Evolutionary conservation across 306 rosid species (phyloP).

Genomic region (Fragaria ananassa): DNA sequence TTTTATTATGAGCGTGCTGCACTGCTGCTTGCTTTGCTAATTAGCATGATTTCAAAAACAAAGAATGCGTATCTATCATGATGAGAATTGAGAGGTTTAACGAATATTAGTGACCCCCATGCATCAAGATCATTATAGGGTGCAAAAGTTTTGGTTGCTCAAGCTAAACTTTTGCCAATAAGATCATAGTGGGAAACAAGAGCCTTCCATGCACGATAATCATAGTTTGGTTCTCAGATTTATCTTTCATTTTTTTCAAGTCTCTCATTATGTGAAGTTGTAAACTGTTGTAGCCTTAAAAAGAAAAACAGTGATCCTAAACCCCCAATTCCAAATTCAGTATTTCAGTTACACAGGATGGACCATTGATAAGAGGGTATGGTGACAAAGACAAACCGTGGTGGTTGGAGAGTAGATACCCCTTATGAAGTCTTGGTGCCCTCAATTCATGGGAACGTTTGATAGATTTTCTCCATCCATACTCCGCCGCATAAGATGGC

Average conservation of each 20-base stretch:
- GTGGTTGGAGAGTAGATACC: not conserved
- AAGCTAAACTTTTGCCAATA: not conserved
- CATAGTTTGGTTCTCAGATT: not conserved
- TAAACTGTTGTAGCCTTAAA: too few species aligned
- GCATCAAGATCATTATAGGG: not conserved
- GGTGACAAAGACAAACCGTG: not conserved
- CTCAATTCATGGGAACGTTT: not conserved
- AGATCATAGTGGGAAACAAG: not conserved
- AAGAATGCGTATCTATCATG: not conserved
- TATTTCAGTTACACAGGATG: not conserved
- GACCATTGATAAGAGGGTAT: not conserved
- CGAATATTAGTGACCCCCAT: not conserved
- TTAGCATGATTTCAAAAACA: not conserved
- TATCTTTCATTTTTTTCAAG: not conserved
- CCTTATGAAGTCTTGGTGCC: not conserved
- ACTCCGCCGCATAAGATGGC: not conserved
- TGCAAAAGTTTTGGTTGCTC: not conserved
- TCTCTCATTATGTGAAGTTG: too few species aligned
- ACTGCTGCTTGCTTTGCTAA: not conserved
- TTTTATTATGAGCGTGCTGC: constrained; percentile 4
- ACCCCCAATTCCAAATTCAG: too few species aligned
- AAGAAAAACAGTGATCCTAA: too few species aligned
- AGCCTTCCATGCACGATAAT: not conserved
- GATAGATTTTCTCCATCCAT: not conserved
- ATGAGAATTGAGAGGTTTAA: not conserved